phyloP scores from a whole-genome alignment of 257 asterid genomes.

The Mentha longifolia region DNA sequence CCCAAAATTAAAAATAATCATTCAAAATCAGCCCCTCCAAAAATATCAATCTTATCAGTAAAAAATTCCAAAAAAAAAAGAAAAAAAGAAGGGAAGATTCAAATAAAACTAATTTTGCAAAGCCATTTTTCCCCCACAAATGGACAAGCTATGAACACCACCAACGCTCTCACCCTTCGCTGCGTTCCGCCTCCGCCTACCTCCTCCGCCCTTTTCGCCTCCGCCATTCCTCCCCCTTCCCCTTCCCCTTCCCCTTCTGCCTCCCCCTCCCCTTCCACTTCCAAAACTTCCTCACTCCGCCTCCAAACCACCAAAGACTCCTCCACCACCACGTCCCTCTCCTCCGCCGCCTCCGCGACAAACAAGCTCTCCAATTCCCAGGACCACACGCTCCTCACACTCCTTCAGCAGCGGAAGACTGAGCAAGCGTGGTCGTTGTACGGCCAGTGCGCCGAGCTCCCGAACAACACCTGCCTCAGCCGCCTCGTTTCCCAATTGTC shows the following conservation, averaged over 20 bases:
- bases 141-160: conserved; percentile 67
- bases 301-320: conserved; percentile 45
- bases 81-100: background rate
- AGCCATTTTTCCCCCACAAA: conserved; percentile 30
- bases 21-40: background rate
- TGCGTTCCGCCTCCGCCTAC: conserved; percentile 46
- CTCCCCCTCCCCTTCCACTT: background rate
- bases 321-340: conserved; percentile 36
- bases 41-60: conserved; percentile 46
- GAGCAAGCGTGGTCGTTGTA: conserved; percentile 86
- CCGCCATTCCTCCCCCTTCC: no score
- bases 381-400: conserved; percentile 63
- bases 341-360: conserved; percentile 33
- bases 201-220: conserved; percentile 36
- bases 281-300: conserved; percentile 48
- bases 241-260: conserved; percentile 32
- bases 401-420: conserved; percentile 75
- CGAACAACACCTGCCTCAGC: conserved; percentile 86
- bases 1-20: conserved; percentile 38
- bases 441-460: conserved; percentile 59
- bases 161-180: conserved; percentile 46
- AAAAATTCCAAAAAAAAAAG: background rate
- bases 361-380: conserved; percentile 38
- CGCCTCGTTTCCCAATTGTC: conserved; percentile 84
- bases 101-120: conserved; percentile 15